phyloP scores from a whole-genome alignment of 2,329 filamentous ascomycete species.

The Alternaria burnsii region DNA sequence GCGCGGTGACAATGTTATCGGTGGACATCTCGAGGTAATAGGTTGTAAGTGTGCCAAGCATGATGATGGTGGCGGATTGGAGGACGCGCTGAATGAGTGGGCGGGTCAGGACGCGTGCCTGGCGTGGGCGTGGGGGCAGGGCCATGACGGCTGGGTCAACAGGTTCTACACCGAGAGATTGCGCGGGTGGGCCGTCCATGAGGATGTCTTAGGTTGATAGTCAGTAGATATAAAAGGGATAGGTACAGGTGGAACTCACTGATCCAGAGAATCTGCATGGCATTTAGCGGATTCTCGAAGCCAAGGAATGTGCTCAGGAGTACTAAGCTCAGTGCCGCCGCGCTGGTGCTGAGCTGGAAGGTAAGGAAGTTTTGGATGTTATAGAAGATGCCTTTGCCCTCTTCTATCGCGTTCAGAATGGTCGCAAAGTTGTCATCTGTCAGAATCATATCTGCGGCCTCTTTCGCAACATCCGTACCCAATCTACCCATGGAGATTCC shows the following conservation, averaged over 20 bases:
- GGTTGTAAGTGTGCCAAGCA: conserved; percentile 87
- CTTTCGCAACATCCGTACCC: conserved; percentile 97
- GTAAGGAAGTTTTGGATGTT: conserved; percentile 99
- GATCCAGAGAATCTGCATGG: conserved; percentile 99
- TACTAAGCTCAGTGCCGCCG: conserved; percentile 89
- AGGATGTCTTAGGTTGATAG: conserved; percentile 77
- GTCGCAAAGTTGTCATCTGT: conserved; percentile 91
- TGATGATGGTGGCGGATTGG: conserved; percentile 87
- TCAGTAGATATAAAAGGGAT: conserved; percentile 27
- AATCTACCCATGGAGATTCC: conserved; percentile 96
- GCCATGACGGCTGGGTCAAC: conserved; percentile 96
- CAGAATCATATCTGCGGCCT: conserved; percentile 91
- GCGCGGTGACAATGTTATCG: conserved; percentile 83
- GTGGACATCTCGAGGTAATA: conserved; percentile 91
- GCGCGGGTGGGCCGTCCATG: conserved; percentile 97
- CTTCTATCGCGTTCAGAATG: conserved; percentile 94
- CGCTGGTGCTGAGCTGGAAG: conserved; percentile 96
- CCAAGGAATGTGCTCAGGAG: conserved; percentile 91
- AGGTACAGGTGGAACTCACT: conserved; percentile 68
- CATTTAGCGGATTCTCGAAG: conserved; percentile 94
- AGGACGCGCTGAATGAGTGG: conserved; percentile 84
- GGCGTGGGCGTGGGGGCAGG: conserved; percentile 83
- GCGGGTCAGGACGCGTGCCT: conserved; percentile 89
- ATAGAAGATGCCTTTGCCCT: conserved; percentile 99
- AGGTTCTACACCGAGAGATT: conserved; percentile 93